Percentiles rank a stretch among this genome's conserved stretches.
phyloP scores from a whole-genome alignment of 768 basidiomycete species.

The Russula earlei region DNA sequence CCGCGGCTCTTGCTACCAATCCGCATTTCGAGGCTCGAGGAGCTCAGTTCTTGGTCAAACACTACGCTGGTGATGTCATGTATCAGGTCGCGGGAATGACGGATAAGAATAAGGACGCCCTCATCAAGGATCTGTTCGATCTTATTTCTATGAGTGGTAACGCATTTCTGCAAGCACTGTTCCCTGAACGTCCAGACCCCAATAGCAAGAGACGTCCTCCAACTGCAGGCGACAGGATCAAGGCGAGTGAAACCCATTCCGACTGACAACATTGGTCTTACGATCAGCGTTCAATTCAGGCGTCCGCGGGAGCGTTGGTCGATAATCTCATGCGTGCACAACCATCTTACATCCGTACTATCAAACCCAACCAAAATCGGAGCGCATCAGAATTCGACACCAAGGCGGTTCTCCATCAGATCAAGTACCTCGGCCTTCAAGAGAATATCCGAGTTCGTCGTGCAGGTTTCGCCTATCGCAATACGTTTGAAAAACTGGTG shows the following conservation, averaged over 20 bases:
- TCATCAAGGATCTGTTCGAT: slow-evolving; percentile 91
- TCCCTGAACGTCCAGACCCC: slow-evolving; percentile 92
- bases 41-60: slow-evolving; percentile 86
- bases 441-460: slow-evolving; percentile 97
- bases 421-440: slow-evolving; percentile 97
- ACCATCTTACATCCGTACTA: slow-evolving; percentile 97
- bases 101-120: slow-evolving; percentile 98
- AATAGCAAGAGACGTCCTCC: slow-evolving; percentile 97
- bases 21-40: slow-evolving; percentile 94
- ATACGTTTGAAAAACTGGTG: slow-evolving; percentile 98
- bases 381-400: slow-evolving; percentile 85
- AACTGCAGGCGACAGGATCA: slow-evolving; percentile 96
- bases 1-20: slow-evolving; percentile 70
- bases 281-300: slow-evolving; percentile 30
- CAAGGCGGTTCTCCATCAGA: slow-evolving; percentile 95
- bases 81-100: slow-evolving; percentile 98
- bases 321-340: slow-evolving; percentile 97
- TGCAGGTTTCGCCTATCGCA: slow-evolving; percentile 96
- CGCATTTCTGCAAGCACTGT: slow-evolving; percentile 77
- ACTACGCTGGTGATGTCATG: slow-evolving; percentile 98
- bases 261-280: not conserved
- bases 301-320: slow-evolving; percentile 91
- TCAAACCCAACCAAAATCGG: slow-evolving; percentile 97
- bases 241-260: slow-evolving; percentile 38
- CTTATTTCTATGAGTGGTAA: slow-evolving; percentile 74